Evolutionary conservation across 257 asterid genomes (phyloP), one percentile per base, ranked within the genome.

Genomic region (Rhazya stricta): DNA sequence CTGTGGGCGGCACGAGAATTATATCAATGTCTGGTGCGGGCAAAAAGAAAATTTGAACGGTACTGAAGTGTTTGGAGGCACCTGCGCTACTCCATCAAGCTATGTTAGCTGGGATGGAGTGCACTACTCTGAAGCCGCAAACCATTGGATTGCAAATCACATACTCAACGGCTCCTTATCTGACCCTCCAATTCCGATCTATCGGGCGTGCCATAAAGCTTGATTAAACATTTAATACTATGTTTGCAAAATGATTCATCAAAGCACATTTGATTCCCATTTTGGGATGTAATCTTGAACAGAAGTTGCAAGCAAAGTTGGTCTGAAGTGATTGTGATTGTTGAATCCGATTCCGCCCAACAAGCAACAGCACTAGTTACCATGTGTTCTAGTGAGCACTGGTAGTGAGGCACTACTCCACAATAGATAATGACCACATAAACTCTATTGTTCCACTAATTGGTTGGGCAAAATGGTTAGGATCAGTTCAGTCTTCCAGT

Each of bases 31-130:
- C 1, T 80, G 87, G 89, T 83, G 90, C 23, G 89, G 91, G n/a
- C 71, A 81, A 29, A 82, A 74, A 71, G 50, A 23, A 10, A 32
- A 67, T n/a, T 23, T 81, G 10, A 84, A 86, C 25, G 83, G 88
- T 32, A 70, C 80, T 23, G 80, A 84, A 57, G 18, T 86, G 6
- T 37, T 66, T 34, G 89, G 86, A 32, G 79, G 77, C 10, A 67
- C 87, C 13, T 86, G 93, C 36, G 48, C 70, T 30, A 51, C 84
- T 23, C 89, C 89, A 13, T 82, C 82, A 1, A 27, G 69, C 7
- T 74, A 69, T 21, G 73, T 87, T 23, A 84, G 86, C 80, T 86
- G 91, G 88, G 91, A 86, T 57, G 88, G 88, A 1, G 73, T 79
- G 42, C 86, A 84, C 60, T 81, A 77, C 43, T 72, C 89, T 60